Evolutionary conservation across 371 early-diverging fungal genomes (phyloP), one percentile per base, ranked within the genome.

Genomic region (Circinella minor): DNA sequence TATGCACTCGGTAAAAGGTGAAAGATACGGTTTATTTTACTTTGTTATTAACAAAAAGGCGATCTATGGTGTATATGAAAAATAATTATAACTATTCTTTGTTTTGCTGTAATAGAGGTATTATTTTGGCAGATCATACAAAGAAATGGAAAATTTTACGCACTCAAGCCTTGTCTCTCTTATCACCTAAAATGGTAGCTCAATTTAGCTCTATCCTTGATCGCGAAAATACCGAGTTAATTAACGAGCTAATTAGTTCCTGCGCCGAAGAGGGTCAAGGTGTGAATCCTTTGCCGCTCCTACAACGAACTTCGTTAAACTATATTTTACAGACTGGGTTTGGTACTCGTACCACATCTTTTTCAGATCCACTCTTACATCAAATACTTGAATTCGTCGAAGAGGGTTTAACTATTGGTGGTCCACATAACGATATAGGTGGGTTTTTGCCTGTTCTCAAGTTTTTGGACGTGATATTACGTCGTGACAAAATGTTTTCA

Each of bases 1-100:
- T 75, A 75, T 68, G 72, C 70, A 46, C 63, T 63, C 49, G 39
- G 47, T 13, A 65, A 65, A 69, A 62, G 67, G 70, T 70, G 72
- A 62, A 60, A 27, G 2, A 27, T 27, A 27, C 1, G 1, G 27
- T 2, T 43, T 43, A 1, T 43, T 43, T 43, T 43, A 6, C 11
- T 43, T 3, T 43, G 43, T 27, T 27, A 27, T 27, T 27, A 27
- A 27, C 27, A 27, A 27, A 27, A 27, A 27, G 27, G 27, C 27
- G 27, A 27, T 27, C 27, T 2, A 27, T 1, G 2, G 2, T 27
- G 27, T 27, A 27, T 27, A 27, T 27, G 27, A 27, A 27, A 27
- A 27, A 27, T 27, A 27, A 27, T 27, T 27, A 27, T 1, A 9
- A 39, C 39, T 39, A 39, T 39, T 39, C 9, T 39, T 39, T 43